Percentiles rank a stretch among this genome's conserved stretches.
phyloP scores from a whole-genome alignment of 805 yeast genomes.

The Pichia thaimueangensis region DNA sequence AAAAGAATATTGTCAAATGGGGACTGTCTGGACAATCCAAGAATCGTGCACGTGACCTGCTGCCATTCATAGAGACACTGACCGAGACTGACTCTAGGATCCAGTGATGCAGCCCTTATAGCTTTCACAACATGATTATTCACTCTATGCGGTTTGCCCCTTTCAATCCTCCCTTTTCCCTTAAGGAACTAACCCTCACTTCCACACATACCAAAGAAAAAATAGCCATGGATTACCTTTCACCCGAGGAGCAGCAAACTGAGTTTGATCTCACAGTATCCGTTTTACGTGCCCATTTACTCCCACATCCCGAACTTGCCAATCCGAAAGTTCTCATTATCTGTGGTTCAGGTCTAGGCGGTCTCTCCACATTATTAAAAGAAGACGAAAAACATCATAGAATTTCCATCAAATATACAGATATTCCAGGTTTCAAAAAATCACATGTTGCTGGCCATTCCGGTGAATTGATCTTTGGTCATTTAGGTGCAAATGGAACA shows the following conservation, averaged over 20 bases:
- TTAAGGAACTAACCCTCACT: too few species aligned
- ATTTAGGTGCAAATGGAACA: slow-evolving; percentile 56
- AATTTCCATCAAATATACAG: slow-evolving; percentile 51
- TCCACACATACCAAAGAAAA: too few species aligned
- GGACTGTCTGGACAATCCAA: too few species aligned
- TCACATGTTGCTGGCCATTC: slow-evolving; percentile 91
- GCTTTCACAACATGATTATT: too few species aligned
- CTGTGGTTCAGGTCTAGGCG: slow-evolving; percentile 94
- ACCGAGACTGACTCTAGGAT: too few species aligned
- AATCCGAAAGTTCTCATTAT: slow-evolving; percentile 68
- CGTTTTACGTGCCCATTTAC: slow-evolving; percentile 11
- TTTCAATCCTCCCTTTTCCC: too few species aligned
- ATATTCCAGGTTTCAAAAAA: slow-evolving; percentile 72
- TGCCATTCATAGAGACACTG: too few species aligned
- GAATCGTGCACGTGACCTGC: too few species aligned
- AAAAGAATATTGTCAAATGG: too few species aligned
- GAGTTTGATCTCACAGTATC: slow-evolving; percentile 15
- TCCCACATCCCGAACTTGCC: slow-evolving; percentile 10
- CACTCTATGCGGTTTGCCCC: too few species aligned
- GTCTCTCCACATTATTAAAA: slow-evolving; percentile 54
- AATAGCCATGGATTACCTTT: background rate
- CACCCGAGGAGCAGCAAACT: slow-evolving; percentile 9
- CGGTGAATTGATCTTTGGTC: slow-evolving; percentile 76
- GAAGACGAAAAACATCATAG: slow-evolving; percentile 24
- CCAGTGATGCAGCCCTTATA: too few species aligned